These are phyloP conservation scores for Lasiodiplodia theobromae DNA, from an alignment of 2,329 filamentous ascomycete species.

Conservation along the genomic window DNA sequence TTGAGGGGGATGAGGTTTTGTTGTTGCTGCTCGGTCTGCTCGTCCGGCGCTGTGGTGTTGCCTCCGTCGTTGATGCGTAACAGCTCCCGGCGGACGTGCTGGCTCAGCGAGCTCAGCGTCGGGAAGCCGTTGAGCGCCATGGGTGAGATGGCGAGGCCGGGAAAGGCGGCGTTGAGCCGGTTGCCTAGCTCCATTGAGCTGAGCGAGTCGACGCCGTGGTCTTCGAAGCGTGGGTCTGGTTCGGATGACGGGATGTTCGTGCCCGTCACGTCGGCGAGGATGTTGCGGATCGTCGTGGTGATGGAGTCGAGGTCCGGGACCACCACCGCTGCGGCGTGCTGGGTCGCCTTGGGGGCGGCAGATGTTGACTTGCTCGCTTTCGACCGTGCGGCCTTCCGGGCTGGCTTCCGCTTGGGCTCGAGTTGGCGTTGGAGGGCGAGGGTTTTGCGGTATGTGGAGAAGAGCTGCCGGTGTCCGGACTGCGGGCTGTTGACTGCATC, in stretches of 20 bases:
- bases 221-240: neutral
- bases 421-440: neutral
- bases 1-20: neutral
- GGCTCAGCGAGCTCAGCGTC: neutral
- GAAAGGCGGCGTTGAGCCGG: neutral
- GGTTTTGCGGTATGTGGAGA: neutral
- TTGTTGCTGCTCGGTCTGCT: too few relatives aligned
- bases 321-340: too few relatives aligned
- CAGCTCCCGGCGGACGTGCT: neutral
- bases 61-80: fast-evolving
- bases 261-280: too few relatives aligned
- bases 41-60: too few relatives aligned
- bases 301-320: too few relatives aligned
- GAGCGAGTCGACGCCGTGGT: neutral
- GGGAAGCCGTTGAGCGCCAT: neutral
- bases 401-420: neutral
- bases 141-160: neutral
- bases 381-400: too few relatives aligned
- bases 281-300: too few relatives aligned
- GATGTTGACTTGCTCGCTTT: too few relatives aligned
- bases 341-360: too few relatives aligned
- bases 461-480: neutral
- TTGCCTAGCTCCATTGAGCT: neutral
- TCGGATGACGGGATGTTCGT: too few relatives aligned
- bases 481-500: neutral